Base-by-base conservation (phyloP, 1,284 basidiomycete species). In the Cutaneotrichosporon arboriforme region DNA sequence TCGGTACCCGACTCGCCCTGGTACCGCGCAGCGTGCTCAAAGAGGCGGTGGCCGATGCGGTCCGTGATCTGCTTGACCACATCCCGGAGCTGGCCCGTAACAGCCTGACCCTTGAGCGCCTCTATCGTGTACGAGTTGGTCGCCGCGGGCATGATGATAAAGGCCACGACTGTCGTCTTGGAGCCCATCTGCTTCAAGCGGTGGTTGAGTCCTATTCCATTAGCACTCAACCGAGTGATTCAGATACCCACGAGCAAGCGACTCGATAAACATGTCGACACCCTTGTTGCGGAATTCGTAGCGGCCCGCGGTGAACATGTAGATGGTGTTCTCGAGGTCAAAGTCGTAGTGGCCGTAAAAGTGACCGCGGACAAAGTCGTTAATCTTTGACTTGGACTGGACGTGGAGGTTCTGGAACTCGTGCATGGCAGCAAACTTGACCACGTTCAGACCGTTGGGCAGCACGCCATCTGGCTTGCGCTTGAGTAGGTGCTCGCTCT, bases 221-320 rank as follows among this genome's bases (percentile, higher is more conserved):
- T 21, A 18, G 23, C n/a, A n/a, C n/a, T n/a, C n/a, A n/a, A n/a
- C n/a, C n/a, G n/a, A n/a, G n/a, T n/a, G n/a, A n/a, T n/a, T n/a
- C n/a, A n/a, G 31, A n/a, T 5, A 70, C 77, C 63, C 51, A 76
- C 91, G 87, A 26, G 94, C 93, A 52, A 98, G 83, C 23, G 88
- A 84, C 77, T 98, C 94, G 67, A 98, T 93, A 74, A 97, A 98
- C 92, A 98, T 96, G 75, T 98, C 94, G 40, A 97, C 91, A 64
- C 94, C 94, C 80, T 98, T 98, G 81, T 98, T 98, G 43, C 94
- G 83, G 76, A 96, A 97, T 76, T 98, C 94, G 76, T 98, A 98
- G 46, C 94, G 84, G 44, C 94, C 94, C n/a, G 94, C 94, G 14
- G 91, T 97, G 79, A 98, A 98, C 82, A 97, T 85, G 78, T 98